Percentiles rank a stretch among this genome's conserved stretches.
Conservation (phyloP, 495 filamentous ascomycete species). For the Daldinia vernicosa region DNA sequence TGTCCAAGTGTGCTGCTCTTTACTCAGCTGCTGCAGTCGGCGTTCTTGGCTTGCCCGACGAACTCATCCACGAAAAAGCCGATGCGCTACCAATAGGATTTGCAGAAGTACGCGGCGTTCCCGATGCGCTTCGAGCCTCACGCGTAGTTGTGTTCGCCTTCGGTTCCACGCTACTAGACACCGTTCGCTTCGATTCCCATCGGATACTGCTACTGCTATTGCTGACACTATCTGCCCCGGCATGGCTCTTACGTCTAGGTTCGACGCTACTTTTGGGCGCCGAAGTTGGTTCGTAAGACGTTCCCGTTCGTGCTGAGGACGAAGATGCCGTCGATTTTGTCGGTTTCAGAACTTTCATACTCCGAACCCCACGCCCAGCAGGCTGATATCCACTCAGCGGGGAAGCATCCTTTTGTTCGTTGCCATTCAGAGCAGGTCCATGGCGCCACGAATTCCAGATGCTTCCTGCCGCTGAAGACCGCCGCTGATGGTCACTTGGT, state of each 20-base stretch:
- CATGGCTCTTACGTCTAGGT: constrained; percentile 51
- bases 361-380: constrained; percentile 61
- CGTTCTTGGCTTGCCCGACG: constrained; percentile 51
- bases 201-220: constrained; percentile 45
- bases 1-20: constrained; percentile 1
- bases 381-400: constrained; percentile 66
- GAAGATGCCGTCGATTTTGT: constrained; percentile 63
- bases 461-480: constrained; percentile 58
- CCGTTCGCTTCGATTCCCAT: constrained; percentile 54
- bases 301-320: constrained; percentile 55
- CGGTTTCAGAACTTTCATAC: constrained; percentile 83
- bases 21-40: constrained; percentile 49
- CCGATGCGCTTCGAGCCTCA: constrained; percentile 51
- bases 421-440: constrained; percentile 59
- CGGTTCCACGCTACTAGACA: constrained; percentile 33
- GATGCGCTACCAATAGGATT: constrained; percentile 94
- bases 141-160: constrained; percentile 48
- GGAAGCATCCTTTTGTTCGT: constrained; percentile 56
- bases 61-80: constrained; percentile 89
- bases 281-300: constrained; percentile 56
- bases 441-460: constrained; percentile 78
- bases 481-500: constrained; percentile 48
- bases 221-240: constrained; percentile 44
- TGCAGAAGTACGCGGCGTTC: constrained; percentile 56
- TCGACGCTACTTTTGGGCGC: constrained; percentile 50